Base-by-base conservation (phyloP, 2,329 filamentous ascomycete genomes). In the Purpureocillium takamizusanense region DNA sequence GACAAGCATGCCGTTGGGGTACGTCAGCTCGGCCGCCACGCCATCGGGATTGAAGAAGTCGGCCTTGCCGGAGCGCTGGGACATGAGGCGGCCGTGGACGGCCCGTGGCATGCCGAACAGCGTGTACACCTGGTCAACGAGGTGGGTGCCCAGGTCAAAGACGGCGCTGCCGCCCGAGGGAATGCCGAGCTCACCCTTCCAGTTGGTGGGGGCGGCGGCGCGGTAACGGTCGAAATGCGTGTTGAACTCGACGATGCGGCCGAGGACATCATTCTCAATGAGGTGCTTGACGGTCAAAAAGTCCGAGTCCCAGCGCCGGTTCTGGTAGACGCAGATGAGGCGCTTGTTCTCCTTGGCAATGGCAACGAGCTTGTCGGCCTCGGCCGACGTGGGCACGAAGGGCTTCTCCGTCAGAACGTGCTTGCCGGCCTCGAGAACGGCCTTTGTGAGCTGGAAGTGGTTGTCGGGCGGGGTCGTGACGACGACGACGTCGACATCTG, bases 361-460 rank as follows among this genome's bases (percentile, higher is more conserved):
- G 9, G 60, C 57, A 33, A 74, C 70, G 7, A 90, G 73, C 47
- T 75, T 62, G 27, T 76, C 69, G 10, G 84, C 84, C 60, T 89
- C 79, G 41, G 74, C 67, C 2, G 74, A 67, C 2, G 79, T 83
- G 15, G 84, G 81, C 11, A 86, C 83, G 56, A 90, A 90, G 3
- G 86, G 86, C 66, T 90, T 90, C 66, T 90, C 86, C 35, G 83
- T 81, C 37, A 90, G 67, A 18, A 89, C 81, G 57, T 90, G 81
- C 66, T 89, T 89, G 49, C 81, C 80, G 9, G 73, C 67, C 53
- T 81, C 69, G 35, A 90, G 67, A 0, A 81, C 79, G 37, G 73
- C 59, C 57, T 78, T 78, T 28, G 77, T 67, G 49, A 88, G 67
- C 13, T 67, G 56, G 53, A 78, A 84, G 64, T 90, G 86, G 10